Base-by-base conservation (phyloP, 345 rosid species). In the Salix exigua region DNA sequence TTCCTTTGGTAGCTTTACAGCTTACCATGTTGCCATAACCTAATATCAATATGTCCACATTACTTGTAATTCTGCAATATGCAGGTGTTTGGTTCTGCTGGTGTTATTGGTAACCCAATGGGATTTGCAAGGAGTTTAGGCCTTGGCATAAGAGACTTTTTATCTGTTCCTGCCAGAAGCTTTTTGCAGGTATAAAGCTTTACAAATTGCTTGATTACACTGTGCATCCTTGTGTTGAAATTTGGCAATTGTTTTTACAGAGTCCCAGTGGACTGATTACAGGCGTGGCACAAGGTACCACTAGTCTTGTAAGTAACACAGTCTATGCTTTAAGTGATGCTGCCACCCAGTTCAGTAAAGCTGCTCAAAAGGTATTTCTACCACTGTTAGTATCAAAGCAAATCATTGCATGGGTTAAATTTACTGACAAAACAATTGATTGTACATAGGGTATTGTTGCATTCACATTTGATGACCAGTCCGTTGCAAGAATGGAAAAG, bases 1-100 rank as follows among this genome's bases (percentile, higher is more conserved):
- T 14, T 33, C 35, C 13, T 73, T 13, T 58, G 4, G 25, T 37
- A 33, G 13, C 48, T 55, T 19, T 2, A 51, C 18, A 14, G 16
- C 33, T 10, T 35, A 31, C 16, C 40, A 26, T n/a, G 33, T 30
- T 23, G 33, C 13, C 19, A 10, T 28, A 26, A 18, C 33, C 31
- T 65, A 5, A 14, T 7, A 28, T 65, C 40, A 65, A 16, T 62
- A 17, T 16, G 5, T 67, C 44, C 25, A 13, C 68, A 31, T 26
- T 74, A 30, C 61, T 30, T 14, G 4, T 42, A 12, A 44, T 71
- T 80, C 70, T 74, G 65, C 77, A 72, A 82, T 73, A 63, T 79
- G 72, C 83, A 95, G 99, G 93, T 95, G 69, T 88, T 95, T 77
- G 99, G 97, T 73, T 95, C 99, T 83, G 97, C 99, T 84, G 97